A percentile compares a stretch with the other conserved stretches of the same genome.
Evolutionary conservation across 1,284 basidiomycete species (phyloP).

Genomic region (Malassezia sympodialis): DNA sequence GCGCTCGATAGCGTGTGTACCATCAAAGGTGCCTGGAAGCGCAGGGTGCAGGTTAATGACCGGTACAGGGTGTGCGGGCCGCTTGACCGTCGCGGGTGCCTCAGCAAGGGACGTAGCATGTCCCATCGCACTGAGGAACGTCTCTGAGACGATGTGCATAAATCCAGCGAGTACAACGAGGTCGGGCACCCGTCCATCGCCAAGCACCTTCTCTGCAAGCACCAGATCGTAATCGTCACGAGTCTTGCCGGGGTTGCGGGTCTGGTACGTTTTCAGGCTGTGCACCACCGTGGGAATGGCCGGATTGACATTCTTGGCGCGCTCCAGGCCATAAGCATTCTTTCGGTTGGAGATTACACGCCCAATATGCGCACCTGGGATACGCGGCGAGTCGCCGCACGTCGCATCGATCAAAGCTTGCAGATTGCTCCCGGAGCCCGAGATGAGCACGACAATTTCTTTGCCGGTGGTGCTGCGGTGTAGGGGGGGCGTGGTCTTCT

Average conservation of each 20-base stretch:
- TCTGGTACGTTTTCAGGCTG: slow-evolving; percentile 73
- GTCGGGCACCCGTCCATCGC: slow-evolving; percentile 56
- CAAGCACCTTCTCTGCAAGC: slow-evolving; percentile 64
- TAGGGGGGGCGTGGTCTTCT: neutral
- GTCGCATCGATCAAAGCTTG: slow-evolving; percentile 86
- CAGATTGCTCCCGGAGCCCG: slow-evolving; percentile 63
- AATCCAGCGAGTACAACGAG: slow-evolving; percentile 86
- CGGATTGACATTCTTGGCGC: slow-evolving; percentile 62
- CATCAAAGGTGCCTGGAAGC: slow-evolving; percentile 85
- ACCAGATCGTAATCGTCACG: slow-evolving; percentile 76
- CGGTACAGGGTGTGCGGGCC: slow-evolving; percentile 55
- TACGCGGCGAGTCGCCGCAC: slow-evolving; percentile 53
- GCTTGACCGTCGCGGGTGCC: slow-evolving; percentile 20
- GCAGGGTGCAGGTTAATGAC: slow-evolving; percentile 97
- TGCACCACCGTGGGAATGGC: slow-evolving; percentile 71
- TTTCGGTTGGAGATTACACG: slow-evolving; percentile 87
- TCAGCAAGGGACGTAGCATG: slow-evolving; percentile 24
- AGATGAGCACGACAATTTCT: slow-evolving; percentile 43
- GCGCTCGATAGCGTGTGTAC: slow-evolving; percentile 75
- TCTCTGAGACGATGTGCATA: slow-evolving; percentile 75
- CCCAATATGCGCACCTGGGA: slow-evolving; percentile 57
- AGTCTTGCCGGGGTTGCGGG: slow-evolving; percentile 59
- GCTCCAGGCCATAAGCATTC: slow-evolving; percentile 74
- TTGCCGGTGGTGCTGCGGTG: slow-evolving; percentile 21
- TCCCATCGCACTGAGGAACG: slow-evolving; percentile 50